Percentiles rank a stretch among this genome's conserved stretches.
Evolutionary conservation across 2,329 filamentous ascomycete species (phyloP).

Genomic region (Rachicladosporium sp.): DNA sequence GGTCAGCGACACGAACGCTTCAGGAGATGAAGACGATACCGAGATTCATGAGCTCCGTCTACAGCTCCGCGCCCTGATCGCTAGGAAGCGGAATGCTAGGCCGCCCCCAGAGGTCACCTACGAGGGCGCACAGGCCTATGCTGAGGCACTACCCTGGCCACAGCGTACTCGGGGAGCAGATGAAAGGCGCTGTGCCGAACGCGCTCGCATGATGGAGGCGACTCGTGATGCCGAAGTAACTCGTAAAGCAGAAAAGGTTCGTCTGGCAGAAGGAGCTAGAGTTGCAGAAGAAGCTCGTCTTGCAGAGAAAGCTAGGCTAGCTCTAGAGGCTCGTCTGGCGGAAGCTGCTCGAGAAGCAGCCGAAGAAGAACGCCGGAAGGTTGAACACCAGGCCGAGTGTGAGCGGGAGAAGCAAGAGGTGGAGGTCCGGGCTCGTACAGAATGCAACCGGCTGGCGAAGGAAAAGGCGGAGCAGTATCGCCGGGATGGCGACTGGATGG

Average conservation of each 20-base stretch:
- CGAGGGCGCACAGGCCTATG: neutral
- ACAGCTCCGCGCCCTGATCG: no score
- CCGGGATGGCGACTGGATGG: neutral
- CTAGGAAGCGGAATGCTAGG: no score
- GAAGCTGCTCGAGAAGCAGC: neutral
- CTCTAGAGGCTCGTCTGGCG: neutral
- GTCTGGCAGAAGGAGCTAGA: no score
- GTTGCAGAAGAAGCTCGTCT: neutral
- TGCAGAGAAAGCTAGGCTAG: neutral
- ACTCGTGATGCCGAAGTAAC: neutral
- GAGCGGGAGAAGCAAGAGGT: neutral
- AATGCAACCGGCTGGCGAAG: neutral
- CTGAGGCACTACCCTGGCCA: neutral
- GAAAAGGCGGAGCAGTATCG: neutral
- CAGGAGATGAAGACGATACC: neutral
- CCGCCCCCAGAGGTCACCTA: neutral
- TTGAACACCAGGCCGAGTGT: neutral
- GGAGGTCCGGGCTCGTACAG: neutral
- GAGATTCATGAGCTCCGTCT: neutral
- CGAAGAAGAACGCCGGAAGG: neutral
- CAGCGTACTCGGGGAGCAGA: neutral
- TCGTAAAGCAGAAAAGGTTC: neutral
- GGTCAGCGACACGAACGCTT: neutral
- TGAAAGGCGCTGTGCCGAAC: neutral
- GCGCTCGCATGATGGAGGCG: neutral